Evolutionary conservation across 257 asterid species (phyloP).

Genomic region (Solanum chilense): DNA sequence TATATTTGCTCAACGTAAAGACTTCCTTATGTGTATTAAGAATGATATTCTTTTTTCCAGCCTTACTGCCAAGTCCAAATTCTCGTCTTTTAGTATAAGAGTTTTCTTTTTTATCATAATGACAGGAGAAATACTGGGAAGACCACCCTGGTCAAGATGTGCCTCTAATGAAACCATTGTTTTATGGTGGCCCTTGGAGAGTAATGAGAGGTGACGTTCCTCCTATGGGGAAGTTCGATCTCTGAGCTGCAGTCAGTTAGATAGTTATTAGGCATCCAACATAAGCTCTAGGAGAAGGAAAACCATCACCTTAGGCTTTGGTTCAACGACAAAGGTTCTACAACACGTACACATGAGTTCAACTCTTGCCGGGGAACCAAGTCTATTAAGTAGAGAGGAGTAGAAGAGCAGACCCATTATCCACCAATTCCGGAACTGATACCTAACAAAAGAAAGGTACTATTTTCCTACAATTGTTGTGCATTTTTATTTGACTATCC

Average conservation of each 20-base stretch:
- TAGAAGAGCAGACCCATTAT: background rate
- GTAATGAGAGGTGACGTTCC: constrained; percentile 83
- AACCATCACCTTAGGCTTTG: background rate
- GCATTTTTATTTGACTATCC: background rate
- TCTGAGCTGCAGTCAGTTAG: background rate
- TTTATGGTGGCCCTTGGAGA: constrained; percentile 89
- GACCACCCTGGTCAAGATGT: constrained; percentile 80
- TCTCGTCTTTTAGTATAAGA: background rate
- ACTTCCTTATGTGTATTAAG: too few relatives aligned
- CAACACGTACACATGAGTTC: background rate
- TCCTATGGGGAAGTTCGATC: constrained; percentile 2
- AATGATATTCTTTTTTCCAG: background rate
- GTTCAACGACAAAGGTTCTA: background rate
- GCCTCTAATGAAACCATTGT: constrained; percentile 83
- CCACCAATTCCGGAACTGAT: background rate
- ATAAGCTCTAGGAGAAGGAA: background rate
- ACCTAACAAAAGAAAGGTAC: background rate
- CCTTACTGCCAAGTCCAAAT: background rate
- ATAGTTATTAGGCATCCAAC: background rate
- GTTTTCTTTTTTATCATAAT: background rate
- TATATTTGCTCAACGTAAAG: background rate
- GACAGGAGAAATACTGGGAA: constrained; percentile 92
- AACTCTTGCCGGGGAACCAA: background rate
- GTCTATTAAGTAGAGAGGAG: background rate
- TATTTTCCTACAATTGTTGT: background rate